Evolutionary conservation across 2,329 filamentous ascomycete genomes (phyloP).

Genomic region (Aspergillus amoenus): DNA sequence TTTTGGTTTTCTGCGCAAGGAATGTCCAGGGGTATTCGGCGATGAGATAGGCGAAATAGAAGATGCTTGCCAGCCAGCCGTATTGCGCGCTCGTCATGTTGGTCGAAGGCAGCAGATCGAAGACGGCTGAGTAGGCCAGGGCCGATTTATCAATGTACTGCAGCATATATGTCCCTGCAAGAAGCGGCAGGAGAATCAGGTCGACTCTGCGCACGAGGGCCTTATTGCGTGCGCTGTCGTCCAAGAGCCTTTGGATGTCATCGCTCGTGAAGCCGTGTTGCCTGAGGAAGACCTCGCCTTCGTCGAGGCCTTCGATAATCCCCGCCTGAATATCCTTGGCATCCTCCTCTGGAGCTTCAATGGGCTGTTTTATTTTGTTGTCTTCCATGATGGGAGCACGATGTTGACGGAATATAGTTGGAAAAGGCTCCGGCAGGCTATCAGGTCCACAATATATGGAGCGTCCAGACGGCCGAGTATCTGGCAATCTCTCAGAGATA

Average conservation of each 20-base stretch:
- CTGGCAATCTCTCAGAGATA: too few relatives aligned
- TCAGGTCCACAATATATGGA: too few relatives aligned
- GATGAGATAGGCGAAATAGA: constrained; percentile 52
- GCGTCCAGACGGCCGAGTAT: too few relatives aligned
- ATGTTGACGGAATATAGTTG: too few relatives aligned
- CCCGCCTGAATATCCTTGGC: constrained; percentile 17
- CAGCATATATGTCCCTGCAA: constrained; percentile 42
- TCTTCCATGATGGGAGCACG: too few relatives aligned
- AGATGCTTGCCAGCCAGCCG: constrained; percentile 56
- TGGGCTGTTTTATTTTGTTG: too few relatives aligned
- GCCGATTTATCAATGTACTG: constrained; percentile 60
- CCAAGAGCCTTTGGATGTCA: constrained; percentile 46
- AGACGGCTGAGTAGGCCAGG: constrained; percentile 55
- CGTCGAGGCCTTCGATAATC: constrained; percentile 43
- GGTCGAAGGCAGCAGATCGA: constrained; percentile 54
- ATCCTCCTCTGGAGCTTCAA: constrained; percentile 10
- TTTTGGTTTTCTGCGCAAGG: constrained; percentile 29
- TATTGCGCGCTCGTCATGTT: constrained; percentile 46
- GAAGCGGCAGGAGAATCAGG: constrained; percentile 51
- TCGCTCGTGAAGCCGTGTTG: constrained; percentile 47
- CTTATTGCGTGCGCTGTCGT: constrained; percentile 38
- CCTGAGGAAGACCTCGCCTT: constrained; percentile 51
- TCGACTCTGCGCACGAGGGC: constrained; percentile 49
- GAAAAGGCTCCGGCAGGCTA: too few relatives aligned
- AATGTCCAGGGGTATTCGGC: constrained; percentile 46